Percentiles rank a stretch among this genome's conserved stretches.
phyloP scores from a whole-genome alignment of 2,329 filamentous ascomycete species.

The Botrytis tulipae region DNA sequence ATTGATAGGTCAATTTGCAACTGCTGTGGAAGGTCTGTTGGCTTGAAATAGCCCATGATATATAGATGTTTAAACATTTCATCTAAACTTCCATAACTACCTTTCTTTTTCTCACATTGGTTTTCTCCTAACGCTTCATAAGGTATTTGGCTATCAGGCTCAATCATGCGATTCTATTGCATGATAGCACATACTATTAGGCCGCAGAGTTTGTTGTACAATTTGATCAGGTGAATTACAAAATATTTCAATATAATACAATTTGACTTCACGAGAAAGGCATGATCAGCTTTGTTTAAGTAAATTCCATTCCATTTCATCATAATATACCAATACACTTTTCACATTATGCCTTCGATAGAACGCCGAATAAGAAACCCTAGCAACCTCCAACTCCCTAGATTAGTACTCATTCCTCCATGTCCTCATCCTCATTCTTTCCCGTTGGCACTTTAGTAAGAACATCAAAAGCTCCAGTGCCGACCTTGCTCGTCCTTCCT shows the following conservation, averaged over 20 bases:
- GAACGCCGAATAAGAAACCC: slow-evolving; percentile 6
- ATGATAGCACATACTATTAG: background rate
- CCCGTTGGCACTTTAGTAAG: slow-evolving; percentile 54
- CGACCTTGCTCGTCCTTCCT: slow-evolving; percentile 76
- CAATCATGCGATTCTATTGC: background rate
- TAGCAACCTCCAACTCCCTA: slow-evolving; percentile 15
- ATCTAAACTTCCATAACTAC: background rate
- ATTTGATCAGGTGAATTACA: background rate
- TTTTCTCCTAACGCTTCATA: background rate
- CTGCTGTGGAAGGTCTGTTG: background rate
- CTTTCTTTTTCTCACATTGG: background rate
- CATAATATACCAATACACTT: slow-evolving; percentile 20
- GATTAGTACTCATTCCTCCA: slow-evolving; percentile 19
- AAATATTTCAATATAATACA: background rate
- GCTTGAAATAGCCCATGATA: background rate
- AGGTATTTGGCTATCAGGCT: background rate
- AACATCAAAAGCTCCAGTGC: slow-evolving; percentile 91
- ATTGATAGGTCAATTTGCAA: background rate
- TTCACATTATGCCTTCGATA: slow-evolving; percentile 14
- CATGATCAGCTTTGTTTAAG: background rate
- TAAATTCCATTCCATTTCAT: slow-evolving; percentile 18
- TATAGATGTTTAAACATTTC: background rate
- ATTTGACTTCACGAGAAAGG: background rate
- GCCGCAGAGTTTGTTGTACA: background rate
- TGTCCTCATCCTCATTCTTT: slow-evolving; percentile 21